Conservation (phyloP, 1,284 basidiomycete genomes). For the Vanrija pseudolonga region DNA sequence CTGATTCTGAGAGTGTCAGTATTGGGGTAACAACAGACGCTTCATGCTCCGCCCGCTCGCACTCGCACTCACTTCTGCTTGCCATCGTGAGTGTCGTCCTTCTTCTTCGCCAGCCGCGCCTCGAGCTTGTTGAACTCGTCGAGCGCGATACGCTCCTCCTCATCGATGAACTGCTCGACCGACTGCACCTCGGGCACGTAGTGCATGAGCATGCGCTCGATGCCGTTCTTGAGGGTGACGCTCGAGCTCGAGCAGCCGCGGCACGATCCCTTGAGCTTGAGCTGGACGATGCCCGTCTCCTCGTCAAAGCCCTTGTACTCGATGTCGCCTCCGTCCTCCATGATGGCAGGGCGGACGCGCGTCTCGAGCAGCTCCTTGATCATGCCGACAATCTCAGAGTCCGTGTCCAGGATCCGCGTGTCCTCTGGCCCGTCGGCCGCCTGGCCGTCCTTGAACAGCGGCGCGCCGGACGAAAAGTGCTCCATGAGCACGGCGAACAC, state of each 20-base stretch:
- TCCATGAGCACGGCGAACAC: conserved; percentile 98
- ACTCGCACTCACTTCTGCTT: too few relatives aligned
- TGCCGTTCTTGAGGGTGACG: conserved; percentile 91
- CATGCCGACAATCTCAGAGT: conserved; percentile 98
- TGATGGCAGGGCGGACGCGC: conserved; percentile 89
- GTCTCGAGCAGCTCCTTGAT: conserved; percentile 97
- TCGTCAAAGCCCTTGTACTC: conserved; percentile 57
- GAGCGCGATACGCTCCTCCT: conserved; percentile 82
- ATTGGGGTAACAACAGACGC: too few relatives aligned
- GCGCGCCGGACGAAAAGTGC: conserved; percentile 82
- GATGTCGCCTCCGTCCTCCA: conserved; percentile 59
- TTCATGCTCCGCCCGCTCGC: too few relatives aligned
- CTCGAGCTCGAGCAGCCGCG: conserved; percentile 88
- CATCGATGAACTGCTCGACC: conserved; percentile 92
- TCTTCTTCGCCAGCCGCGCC: conserved; percentile 60
- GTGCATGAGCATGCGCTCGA: conserved; percentile 98
- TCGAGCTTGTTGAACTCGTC: conserved; percentile 93
- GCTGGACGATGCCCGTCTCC: conserved; percentile 56
- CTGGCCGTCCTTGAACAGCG: conserved; percentile 69
- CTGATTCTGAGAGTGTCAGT: too few relatives aligned
- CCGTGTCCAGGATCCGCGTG: conserved; percentile 90
- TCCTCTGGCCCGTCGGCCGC: conserved; percentile 84
- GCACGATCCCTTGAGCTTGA: conserved; percentile 95
- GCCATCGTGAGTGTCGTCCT: conserved; percentile 21
- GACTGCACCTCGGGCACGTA: conserved; percentile 96